Conservation (phyloP, 2,329 filamentous ascomycete genomes). For the Fusarium sacchari region DNA sequence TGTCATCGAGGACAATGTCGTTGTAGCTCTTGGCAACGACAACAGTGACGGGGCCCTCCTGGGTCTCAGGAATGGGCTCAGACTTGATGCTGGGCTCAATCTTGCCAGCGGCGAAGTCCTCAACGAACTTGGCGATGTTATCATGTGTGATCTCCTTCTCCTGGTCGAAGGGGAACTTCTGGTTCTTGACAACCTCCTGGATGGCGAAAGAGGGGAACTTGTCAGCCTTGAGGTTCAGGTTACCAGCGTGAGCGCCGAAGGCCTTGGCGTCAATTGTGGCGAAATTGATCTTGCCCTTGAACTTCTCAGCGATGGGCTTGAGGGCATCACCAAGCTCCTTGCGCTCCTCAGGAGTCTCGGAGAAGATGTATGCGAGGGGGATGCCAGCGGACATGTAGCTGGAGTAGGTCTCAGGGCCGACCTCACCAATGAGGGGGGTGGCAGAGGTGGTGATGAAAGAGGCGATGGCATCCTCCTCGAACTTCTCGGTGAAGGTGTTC, state of each 20-base stretch:
- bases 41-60: conserved; percentile 87
- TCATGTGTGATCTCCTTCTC: conserved; percentile 78
- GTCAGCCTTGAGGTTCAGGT: conserved; percentile 96
- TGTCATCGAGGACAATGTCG: conserved; percentile 87
- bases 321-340: conserved; percentile 78
- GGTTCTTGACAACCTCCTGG: conserved; percentile 93
- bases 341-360: conserved; percentile 91
- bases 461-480: conserved; percentile 82
- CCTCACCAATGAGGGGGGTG: conserved; percentile 92
- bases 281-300: conserved; percentile 96
- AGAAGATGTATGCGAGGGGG: conserved; percentile 97
- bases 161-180: conserved; percentile 95
- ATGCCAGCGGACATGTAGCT: conserved; percentile 93
- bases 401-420: conserved; percentile 96
- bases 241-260: conserved; percentile 93
- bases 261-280: conserved; percentile 95
- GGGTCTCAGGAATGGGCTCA: conserved; percentile 92
- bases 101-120: conserved; percentile 87
- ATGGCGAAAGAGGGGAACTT: conserved; percentile 98
- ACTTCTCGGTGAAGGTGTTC: conserved; percentile 79
- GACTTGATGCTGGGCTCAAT: conserved; percentile 97
- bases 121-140: conserved; percentile 82
- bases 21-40: conserved; percentile 96
- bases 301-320: conserved; percentile 88
- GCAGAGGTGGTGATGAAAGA: conserved; percentile 85